Evolutionary conservation across 139 green algal genomes (phyloP).

Genomic region (Chlamydomonas schloesseri): DNA sequence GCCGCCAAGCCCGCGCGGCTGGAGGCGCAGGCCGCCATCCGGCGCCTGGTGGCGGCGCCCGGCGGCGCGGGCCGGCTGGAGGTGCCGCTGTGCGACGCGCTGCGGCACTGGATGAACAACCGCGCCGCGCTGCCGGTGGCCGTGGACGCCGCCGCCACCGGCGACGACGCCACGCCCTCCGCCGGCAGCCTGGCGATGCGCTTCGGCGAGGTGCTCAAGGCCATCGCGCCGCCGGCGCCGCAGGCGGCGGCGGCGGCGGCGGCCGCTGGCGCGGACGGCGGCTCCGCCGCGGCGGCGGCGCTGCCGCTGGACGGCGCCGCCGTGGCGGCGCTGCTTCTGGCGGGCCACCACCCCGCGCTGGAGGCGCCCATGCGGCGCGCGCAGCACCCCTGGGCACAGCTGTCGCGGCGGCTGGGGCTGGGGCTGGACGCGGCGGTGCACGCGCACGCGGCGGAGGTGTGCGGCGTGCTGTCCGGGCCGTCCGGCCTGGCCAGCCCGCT

Average conservation of each 20-base stretch:
- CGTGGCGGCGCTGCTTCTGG: slow-evolving; percentile 68
- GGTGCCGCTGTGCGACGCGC: slow-evolving; percentile 4
- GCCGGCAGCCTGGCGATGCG: slow-evolving; percentile 36
- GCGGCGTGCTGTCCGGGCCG: slow-evolving; percentile 52
- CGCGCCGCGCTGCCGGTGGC: slow-evolving; percentile 9
- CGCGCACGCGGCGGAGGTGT: slow-evolving; percentile 1
- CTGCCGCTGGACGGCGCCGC: slow-evolving; percentile 33
- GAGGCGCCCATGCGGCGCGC: slow-evolving; percentile 24
- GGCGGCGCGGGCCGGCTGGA: slow-evolving; percentile 11
- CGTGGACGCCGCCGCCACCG: slow-evolving; percentile 35
- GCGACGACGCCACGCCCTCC: slow-evolving; percentile 36
- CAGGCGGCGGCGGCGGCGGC: neutral
- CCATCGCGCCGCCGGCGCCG: neutral
- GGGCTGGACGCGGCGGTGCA: slow-evolving; percentile 13
- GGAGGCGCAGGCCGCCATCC: slow-evolving; percentile 31
- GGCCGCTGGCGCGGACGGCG: neutral
- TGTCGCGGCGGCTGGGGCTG: neutral
- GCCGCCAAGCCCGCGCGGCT: neutral
- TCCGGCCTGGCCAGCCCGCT: slow-evolving; percentile 52
- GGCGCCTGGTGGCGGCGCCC: slow-evolving; percentile 18
- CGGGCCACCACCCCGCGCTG: slow-evolving; percentile 74
- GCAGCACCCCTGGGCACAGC: slow-evolving; percentile 3
- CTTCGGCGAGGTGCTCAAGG: slow-evolving; percentile 26
- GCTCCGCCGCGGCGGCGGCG: neutral
- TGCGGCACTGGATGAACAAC: slow-evolving; percentile 46